These are phyloP conservation scores for Aschersonia sp. DNA, from an alignment of 2,329 filamentous ascomycete genomes.

Conservation along the genomic window DNA sequence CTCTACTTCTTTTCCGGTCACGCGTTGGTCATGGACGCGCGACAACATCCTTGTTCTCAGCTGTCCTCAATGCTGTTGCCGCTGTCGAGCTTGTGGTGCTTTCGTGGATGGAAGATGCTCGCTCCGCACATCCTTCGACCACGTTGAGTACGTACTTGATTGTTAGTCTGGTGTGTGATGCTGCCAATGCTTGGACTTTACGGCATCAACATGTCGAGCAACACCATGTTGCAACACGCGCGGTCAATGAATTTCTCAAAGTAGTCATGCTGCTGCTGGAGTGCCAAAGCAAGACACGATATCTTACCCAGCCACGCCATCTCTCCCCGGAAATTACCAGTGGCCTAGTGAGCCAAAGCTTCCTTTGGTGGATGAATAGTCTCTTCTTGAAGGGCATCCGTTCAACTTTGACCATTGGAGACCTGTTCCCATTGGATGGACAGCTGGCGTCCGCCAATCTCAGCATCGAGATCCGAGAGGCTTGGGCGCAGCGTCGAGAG, in stretches of 20 bases:
- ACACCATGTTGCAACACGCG: constrained; percentile 11
- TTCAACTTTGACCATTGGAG: constrained; percentile 3
- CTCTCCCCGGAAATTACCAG: constrained; percentile 16
- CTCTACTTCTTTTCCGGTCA: too few relatives aligned
- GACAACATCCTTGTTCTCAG: neutral
- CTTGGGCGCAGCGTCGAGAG: constrained; percentile 4
- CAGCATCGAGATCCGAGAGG: constrained; percentile 1
- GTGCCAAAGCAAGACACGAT: constrained; percentile 12
- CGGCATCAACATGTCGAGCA: constrained; percentile 12
- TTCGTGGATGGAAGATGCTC: constrained; percentile 16
- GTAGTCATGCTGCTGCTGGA: constrained; percentile 15
- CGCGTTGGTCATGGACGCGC: too few relatives aligned
- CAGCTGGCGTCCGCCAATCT: constrained; percentile 4
- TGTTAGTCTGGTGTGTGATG: constrained; percentile 14
- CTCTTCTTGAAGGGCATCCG: constrained; percentile 12
- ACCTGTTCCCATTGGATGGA: constrained; percentile 6
- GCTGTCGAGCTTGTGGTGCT: constrained; percentile 11
- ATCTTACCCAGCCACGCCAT: constrained; percentile 7
- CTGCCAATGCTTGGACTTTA: constrained; percentile 11
- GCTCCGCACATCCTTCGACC: constrained; percentile 16
- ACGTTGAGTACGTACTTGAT: constrained; percentile 15
- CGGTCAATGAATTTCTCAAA: constrained; percentile 11
- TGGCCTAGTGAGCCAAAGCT: constrained; percentile 15
- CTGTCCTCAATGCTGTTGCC: constrained; percentile 8
- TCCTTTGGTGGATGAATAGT: constrained; percentile 19